Evolutionary conservation across 1,284 basidiomycete species (phyloP).

Genomic region (Pascua guehoae): DNA sequence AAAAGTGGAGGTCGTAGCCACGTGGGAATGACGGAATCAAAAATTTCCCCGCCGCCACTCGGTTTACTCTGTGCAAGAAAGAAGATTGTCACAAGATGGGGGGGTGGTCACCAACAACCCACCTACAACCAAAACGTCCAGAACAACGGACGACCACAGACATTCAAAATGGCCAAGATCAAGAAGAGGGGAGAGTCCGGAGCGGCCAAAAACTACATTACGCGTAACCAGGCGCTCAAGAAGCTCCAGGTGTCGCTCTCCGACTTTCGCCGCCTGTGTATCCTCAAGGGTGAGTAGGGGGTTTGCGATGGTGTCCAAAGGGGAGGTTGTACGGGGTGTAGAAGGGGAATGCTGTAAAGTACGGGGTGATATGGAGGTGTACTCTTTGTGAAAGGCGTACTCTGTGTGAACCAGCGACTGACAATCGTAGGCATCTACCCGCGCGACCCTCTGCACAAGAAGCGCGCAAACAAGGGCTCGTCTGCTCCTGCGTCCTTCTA

Average conservation of each 20-base stretch:
- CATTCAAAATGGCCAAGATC: constrained; percentile 71
- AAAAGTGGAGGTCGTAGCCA: constrained; percentile 13
- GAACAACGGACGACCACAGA: background rate
- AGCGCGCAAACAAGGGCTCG: constrained; percentile 95
- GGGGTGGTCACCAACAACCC: background rate
- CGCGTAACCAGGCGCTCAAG: constrained; percentile 82
- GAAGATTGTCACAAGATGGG: too few relatives aligned
- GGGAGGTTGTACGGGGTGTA: background rate
- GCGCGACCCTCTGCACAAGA: constrained; percentile 85
- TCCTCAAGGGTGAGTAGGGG: constrained; percentile 76
- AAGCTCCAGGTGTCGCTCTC: constrained; percentile 94
- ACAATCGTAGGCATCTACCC: constrained; percentile 83
- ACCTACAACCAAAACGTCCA: background rate
- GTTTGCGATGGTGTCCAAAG: background rate
- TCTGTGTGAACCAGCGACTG: too few relatives aligned
- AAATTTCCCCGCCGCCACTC: constrained; percentile 11
- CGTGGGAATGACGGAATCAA: constrained; percentile 17
- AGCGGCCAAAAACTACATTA: constrained; percentile 91
- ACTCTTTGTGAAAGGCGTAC: too few relatives aligned
- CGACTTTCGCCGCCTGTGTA: constrained; percentile 95
- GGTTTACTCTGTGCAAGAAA: background rate
- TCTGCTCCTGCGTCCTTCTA: constrained; percentile 97
- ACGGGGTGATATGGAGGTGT: too few relatives aligned
- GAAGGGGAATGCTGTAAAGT: too few relatives aligned
- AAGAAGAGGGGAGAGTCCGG: constrained; percentile 87